Evolutionary conservation across 2,329 filamentous ascomycete genomes (phyloP), one percentile per base, ranked within the genome.

Genomic region (Phialophora expanda): DNA sequence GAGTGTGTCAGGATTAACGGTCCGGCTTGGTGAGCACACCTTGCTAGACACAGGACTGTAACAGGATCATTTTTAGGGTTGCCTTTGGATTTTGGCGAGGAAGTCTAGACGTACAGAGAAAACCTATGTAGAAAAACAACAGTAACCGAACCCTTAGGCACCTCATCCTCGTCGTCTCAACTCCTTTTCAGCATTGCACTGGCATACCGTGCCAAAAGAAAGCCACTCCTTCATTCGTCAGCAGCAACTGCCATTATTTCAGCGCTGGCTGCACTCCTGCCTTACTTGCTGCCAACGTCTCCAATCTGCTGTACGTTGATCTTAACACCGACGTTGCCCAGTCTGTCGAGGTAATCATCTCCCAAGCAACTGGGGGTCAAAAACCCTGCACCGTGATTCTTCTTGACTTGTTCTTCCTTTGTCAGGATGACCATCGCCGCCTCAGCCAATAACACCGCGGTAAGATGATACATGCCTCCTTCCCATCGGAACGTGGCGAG

Each of bases 291-390:
- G 17, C 71, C 71, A 38, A 66, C 44, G 55, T 73, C 71, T 6
- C 71, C 71, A 53, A 73, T 66, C 41, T 72, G 71, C 68, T 69
- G 58, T 8, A 73, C 68, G 28, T 80, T 77, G 61, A 83, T 75
- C 44, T 71, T 74, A 53, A 81, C 77, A 1, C 81, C 81, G 44
- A 75, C 76, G 62, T 77, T 77, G 34, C 80, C 77, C 70, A 84
- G 72, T 24, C 80, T 76, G 64, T 80, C 79, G 44, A 83, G 73
- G 68, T 78, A 83, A 5, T 76, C 74, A 71, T 83, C 78, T 6
- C 82, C 83, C 66, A 85, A 62, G 34, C 75, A 79, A 22, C 81
- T 80, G 22, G 83, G 76, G 0, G 83, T 85, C 20, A 84, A 75
- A 51, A 84, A 77, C 4, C 83, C 83, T 22, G 79, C 78, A 1